These are phyloP conservation scores for Coelastrella sp. DNA, from an alignment of 139 green algal species.

Conservation along the genomic window DNA sequence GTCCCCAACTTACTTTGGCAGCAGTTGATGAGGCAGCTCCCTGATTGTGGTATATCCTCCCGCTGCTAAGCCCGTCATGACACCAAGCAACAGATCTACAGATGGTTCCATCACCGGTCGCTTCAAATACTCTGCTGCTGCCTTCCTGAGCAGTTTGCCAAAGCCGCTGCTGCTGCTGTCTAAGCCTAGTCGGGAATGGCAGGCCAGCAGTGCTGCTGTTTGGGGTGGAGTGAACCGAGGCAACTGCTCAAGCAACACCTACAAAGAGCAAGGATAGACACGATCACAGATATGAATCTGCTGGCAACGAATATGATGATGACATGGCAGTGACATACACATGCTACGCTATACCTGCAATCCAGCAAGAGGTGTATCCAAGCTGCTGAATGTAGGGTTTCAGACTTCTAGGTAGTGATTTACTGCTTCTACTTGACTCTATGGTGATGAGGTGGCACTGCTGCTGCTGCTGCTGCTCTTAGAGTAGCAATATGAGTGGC, in stretches of 20 bases:
- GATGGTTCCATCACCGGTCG: background rate
- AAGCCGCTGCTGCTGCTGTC: background rate
- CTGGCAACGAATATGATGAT: background rate
- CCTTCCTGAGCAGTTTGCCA: conserved; percentile 26
- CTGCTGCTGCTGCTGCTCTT: too few species aligned
- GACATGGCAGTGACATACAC: too few species aligned
- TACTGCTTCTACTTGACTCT: too few species aligned
- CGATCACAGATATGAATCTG: background rate
- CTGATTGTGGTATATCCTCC: background rate
- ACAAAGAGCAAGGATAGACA: background rate
- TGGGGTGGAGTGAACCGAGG: background rate
- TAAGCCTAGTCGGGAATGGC: conserved; percentile 9
- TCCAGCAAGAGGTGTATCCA: too few species aligned
- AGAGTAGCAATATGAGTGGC: too few species aligned
- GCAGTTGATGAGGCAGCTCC: conserved; percentile 32
- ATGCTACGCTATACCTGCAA: too few species aligned
- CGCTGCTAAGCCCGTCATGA: conserved; percentile 17
- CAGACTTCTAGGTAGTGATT: too few species aligned
- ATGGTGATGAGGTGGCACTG: too few species aligned
- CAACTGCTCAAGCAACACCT: conserved; percentile 24
- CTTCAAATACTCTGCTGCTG: conserved; percentile 29
- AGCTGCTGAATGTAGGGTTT: too few species aligned
- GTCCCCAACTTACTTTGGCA: conserved; percentile 23
- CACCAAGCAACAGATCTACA: conserved; percentile 13
- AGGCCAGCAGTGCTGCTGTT: conserved; percentile 27